phyloP scores from a whole-genome alignment of 2,329 filamentous ascomycete genomes.

The Colletotrichum sp. region DNA sequence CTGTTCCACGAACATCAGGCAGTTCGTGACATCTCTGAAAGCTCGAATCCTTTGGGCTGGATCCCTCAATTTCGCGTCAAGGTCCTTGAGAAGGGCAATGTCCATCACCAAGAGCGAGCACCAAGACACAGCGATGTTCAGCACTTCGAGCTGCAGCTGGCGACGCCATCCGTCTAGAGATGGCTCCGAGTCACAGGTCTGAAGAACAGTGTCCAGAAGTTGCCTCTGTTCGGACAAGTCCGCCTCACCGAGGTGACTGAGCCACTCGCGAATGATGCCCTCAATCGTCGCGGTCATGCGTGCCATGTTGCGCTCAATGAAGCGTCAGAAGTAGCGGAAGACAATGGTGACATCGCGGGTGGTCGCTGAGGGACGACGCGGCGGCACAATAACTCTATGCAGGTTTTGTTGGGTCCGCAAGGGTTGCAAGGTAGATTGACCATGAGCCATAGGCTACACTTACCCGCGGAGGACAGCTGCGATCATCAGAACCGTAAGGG shows the following conservation, averaged over 20 bases:
- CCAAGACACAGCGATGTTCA: background rate
- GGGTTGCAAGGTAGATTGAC: background rate
- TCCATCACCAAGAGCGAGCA: background rate
- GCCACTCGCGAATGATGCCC: background rate
- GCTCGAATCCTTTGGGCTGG: background rate
- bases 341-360: background rate
- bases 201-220: background rate
- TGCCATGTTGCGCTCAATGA: background rate
- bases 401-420: background rate
- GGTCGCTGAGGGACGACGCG: background rate
- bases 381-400: background rate
- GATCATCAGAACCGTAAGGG: accelerated
- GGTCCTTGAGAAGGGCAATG: background rate
- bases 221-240: background rate
- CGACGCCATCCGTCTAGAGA: background rate
- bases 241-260: background rate
- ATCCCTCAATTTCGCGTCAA: background rate
- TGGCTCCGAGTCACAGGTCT: background rate
- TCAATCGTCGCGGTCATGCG: background rate
- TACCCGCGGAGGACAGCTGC: background rate
- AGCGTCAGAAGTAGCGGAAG: background rate
- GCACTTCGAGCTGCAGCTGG: background rate
- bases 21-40: background rate
- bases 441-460: background rate
- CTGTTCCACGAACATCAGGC: background rate